These are phyloP conservation scores for Eucalyptus decipiens DNA, from an alignment of 345 rosid species.

Conservation along the genomic window DNA sequence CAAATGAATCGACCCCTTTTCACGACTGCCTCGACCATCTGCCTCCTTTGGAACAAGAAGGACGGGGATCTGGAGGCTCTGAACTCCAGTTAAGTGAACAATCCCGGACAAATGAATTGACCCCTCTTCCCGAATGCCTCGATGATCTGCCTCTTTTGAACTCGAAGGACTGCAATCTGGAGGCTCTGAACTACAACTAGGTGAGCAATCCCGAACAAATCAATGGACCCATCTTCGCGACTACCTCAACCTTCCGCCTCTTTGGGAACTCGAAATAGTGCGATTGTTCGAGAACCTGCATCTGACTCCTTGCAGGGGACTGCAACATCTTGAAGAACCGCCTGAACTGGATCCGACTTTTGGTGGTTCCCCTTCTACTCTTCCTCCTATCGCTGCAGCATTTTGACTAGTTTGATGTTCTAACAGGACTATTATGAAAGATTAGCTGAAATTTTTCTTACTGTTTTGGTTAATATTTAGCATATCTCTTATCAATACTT, in stretches of 20 bases:
- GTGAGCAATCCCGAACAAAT: not conserved
- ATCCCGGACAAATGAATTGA: not conserved
- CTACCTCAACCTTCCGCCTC: not conserved
- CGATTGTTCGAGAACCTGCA: not conserved
- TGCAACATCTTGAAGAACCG: not conserved
- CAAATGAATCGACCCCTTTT: not conserved
- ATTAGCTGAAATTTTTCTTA: not conserved
- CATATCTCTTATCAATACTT: not conserved
- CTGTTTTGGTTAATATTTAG: not conserved
- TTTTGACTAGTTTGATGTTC: not conserved
- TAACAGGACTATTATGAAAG: not conserved
- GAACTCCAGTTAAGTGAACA: not conserved
- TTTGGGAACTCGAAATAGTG: not conserved
- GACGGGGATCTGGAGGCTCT: not conserved
- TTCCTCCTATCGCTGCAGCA: not conserved
- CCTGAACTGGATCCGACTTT: not conserved
- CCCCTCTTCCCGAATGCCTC: not conserved
- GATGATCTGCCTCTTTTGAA: not conserved
- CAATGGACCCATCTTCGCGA: not conserved
- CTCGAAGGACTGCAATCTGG: not conserved
- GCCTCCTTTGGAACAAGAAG: not conserved
- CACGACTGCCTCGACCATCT: not conserved
- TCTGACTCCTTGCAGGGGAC: not conserved
- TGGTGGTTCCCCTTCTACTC: not conserved
- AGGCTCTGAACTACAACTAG: not conserved